Base-by-base conservation (phyloP, 1,139 yeast species). In the Blastobotrys malaysiensis region DNA sequence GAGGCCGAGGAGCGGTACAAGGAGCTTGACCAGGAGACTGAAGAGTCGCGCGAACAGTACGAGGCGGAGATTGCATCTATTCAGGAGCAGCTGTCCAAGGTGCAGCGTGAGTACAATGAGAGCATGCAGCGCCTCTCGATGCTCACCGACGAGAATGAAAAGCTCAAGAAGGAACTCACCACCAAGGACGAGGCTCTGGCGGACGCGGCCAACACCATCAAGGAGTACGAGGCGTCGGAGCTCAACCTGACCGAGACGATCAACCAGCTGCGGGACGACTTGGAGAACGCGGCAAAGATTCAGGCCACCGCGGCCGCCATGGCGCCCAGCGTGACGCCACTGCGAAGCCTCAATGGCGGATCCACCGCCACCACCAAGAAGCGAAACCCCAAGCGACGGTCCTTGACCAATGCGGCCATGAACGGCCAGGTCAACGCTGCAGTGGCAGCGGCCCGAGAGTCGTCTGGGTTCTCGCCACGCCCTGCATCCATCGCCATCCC, bases 51-150 rank as follows among this genome's bases (percentile, higher is more conserved):
- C 63, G 82, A 73, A 59, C 71, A 71, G 43, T 83, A 80, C 61
- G 73, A 82, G 61, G 77, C 75, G 48, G 73, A 70, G 43, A 73
- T 88, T 66, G 83, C 82, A 61, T 77, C 73, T 54, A 57, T 65
- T 31, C 65, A 65, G 52, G 55, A 55, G 14, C 86, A 88, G 59
- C 74, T 89, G 59, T 76, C 73, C 3, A 54, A 57, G 2, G 61
- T 64, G 79, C 67, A 84, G 68, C 66, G 75, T 51, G 86, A 87
- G 62, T 80, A 86, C 63, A 76, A 80, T 45, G 73, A 78, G 44
- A 87, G 93, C 1, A 81, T 81, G 61, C 68, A 73, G 54, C 84
- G 83, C 70, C 80, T 89, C 56, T 83, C 80, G 55, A 81, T 81
- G 59, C 75, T 88, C 61, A 78, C 83, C 11, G 77, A 79, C 61